A percentile compares a stretch with the other conserved stretches of the same genome.
phyloP scores from a whole-genome alignment of 441 rosid genomes.

The Rhodomyrtus psidioides region DNA sequence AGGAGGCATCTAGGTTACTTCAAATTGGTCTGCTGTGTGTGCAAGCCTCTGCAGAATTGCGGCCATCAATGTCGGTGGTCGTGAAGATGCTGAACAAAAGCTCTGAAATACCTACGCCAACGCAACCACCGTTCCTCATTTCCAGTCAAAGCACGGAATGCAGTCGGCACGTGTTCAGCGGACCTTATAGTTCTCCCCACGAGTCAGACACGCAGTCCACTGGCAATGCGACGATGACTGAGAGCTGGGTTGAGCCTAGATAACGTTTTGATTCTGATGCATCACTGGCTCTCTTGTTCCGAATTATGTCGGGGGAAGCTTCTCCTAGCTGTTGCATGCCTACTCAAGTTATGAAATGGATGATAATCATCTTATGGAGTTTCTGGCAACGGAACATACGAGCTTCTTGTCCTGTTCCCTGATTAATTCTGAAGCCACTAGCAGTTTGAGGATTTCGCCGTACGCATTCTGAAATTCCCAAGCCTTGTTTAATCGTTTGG shows the following conservation, averaged over 20 bases:
- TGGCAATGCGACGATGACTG: background rate
- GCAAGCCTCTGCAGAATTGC: slow-evolving; percentile 74
- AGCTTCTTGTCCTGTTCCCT: background rate
- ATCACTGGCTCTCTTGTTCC: background rate
- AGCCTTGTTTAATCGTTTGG: background rate
- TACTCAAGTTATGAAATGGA: background rate
- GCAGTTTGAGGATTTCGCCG: background rate
- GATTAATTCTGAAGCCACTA: background rate
- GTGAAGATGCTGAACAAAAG: slow-evolving; percentile 49
- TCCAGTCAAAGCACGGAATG: background rate
- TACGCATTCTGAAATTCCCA: background rate
- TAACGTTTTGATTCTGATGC: background rate
- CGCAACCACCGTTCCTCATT: slow-evolving; percentile 62
- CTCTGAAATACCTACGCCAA: slow-evolving; percentile 46
- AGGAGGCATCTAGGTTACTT: slow-evolving; percentile 44
- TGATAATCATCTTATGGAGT: background rate
- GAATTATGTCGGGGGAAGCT: background rate
- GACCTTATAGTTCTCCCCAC: background rate
- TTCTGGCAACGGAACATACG: background rate
- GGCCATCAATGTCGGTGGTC: slow-evolving; percentile 72
- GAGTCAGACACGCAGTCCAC: slow-evolving; percentile 1
- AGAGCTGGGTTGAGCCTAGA: slow-evolving; percentile 2
- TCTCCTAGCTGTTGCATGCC: background rate
- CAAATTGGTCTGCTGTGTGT: slow-evolving; percentile 67
- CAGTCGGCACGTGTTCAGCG: background rate